Evolutionary conservation across 179 eudicot species (phyloP), one percentile per base, ranked within the genome.

Genomic region (Corrigiola litoralis): DNA sequence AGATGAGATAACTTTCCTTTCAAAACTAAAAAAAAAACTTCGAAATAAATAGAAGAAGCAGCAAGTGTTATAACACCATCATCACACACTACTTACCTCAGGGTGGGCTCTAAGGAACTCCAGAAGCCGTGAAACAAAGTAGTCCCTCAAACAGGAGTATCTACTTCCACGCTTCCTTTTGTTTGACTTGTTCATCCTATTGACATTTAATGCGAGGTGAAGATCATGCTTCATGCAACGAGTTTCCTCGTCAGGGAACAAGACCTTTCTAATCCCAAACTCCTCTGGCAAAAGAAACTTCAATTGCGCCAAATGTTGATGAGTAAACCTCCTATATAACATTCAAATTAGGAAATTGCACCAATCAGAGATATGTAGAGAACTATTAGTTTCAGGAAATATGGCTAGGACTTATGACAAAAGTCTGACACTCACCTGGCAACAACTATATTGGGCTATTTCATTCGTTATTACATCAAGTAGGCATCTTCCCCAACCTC

Each of bases 201-300:
- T 59, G 45, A 62, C 52, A 64, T 73, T 77, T 66, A 90, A 57
- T 20, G 81, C 52, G 21, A 92, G 68, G 58, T 69, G 86, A 75
- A 90, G 89, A 77, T 90, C 99, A 13, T 85, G 72, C 76, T 80
- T 86, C 97, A 87, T 83, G 66, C 89, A 86, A 47, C 81, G 58
- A 4, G 89, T 90, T 29, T 63, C 76, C 72, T 90, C 94, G 60
- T 90, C 94, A 10, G 72, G 83, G 44, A 62, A 57, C 67, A 80
- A 80, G 29, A 81, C 69, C 71, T 77, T 90, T 73, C 73, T 79
- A 11, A 87, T 45, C 62, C 69, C 83, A 73, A 92, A 74, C 61
- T 79, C 92, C 58, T 86, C 96, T 17, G 94, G 94, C 60, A 94
- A 72, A 66, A 94, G 82, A 63, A 72, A 90, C 86, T 87, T 94